Evolutionary conservation across 108 stramenopile genomes (phyloP), one percentile per base, ranked within the genome.

Genomic region (Pinguiococcus pyrenoidosus): DNA sequence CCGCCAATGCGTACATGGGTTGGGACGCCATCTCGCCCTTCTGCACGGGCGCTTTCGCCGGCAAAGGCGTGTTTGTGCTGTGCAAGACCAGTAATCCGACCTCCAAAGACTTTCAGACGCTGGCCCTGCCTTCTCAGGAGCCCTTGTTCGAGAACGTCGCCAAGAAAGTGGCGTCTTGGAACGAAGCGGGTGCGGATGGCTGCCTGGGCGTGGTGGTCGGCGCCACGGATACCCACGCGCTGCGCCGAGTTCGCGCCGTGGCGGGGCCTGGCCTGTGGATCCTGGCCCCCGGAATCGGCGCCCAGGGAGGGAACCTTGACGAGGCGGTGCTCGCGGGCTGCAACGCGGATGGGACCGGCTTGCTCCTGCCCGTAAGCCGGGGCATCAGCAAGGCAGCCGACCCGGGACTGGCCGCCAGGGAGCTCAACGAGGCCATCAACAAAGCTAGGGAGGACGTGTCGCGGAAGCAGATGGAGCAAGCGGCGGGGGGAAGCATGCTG

Each of bases 81-180:
- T 98, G 96, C 82, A 95, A 95, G 80, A 98, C 96, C 32, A 92
- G 90, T 29, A 98, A 98, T 69, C 81, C 82, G 14, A 84, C 86
- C 43, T 84, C 86, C 23, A 76, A 84, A 38, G 91, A 96, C 46
- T 27, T 96, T 6, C 68, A 93, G 36, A 77, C 85, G 13, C 64
- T 87, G 6, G 22, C 54, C 2, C 59, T 94, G 3, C 41, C 8
- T n/a, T n/a, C 0, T 16, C 24, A 29, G 44, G 44, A 2, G 35
- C 9, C 16, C 47, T 47, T 4, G 45, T 4, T 4, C 30, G 30
- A 8, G 30, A 8, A 8, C 4, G 30, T 4, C 6, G 30, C 8
- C 6, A 4, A 8, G 8, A 8, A 32, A 32, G 30, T 32, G 30
- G 6, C 30, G 4, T 4, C 6, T 4, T 32, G 30, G 30, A 32